Evolutionary conservation across 768 basidiomycete genomes (phyloP).

Genomic region (Amanita thiersii): DNA sequence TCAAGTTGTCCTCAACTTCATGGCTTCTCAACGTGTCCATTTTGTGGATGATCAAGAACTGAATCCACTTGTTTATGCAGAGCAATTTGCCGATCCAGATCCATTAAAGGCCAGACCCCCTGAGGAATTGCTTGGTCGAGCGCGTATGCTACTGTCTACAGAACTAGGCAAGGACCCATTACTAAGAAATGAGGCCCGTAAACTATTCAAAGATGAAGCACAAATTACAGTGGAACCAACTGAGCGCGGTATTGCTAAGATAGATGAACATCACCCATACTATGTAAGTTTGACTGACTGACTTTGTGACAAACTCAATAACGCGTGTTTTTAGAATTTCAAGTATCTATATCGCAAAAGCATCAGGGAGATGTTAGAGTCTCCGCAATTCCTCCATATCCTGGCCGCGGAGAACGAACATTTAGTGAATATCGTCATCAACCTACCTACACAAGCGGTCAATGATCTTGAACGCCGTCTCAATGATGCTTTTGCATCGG

Average conservation of each 20-base stretch:
- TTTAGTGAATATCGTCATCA: conserved; percentile 70
- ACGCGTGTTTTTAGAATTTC: conserved; percentile 57
- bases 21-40: conserved; percentile 48
- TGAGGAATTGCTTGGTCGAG: conserved; percentile 64
- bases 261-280: conserved; percentile 65
- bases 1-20: conserved; percentile 81
- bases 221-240: conserved; percentile 78
- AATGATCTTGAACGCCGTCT: conserved; percentile 67
- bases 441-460: conserved; percentile 52
- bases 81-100: conserved; percentile 76
- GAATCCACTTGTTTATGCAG: conserved; percentile 73
- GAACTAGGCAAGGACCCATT: conserved; percentile 93
- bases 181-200: conserved; percentile 70
- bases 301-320: neutral
- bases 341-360: conserved; percentile 87
- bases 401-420: conserved; percentile 86
- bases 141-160: conserved; percentile 78
- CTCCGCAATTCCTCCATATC: conserved; percentile 83
- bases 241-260: conserved; percentile 73
- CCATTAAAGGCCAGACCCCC: conserved; percentile 45
- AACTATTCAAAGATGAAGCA: conserved; percentile 67
- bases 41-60: conserved; percentile 79
- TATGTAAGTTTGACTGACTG: conserved; percentile 42
- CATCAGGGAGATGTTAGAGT: conserved; percentile 56
- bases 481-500: conserved; percentile 76